Percentiles rank a stretch among this genome's conserved stretches.
These are phyloP conservation scores for Magnolia kwangsiensis DNA, from an alignment of 164 flowering plant species.

Conservation along the genomic window DNA sequence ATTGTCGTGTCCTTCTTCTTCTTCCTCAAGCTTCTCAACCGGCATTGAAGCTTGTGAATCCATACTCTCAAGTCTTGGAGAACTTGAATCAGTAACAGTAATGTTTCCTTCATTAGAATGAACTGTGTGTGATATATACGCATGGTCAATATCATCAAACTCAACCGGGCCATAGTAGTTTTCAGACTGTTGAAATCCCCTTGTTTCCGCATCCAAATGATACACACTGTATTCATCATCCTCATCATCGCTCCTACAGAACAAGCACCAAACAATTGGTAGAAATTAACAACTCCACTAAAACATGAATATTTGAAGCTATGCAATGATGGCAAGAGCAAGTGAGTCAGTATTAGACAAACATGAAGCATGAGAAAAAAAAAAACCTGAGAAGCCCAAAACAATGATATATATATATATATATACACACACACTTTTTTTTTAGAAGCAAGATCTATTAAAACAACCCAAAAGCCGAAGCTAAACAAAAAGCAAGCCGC, in stretches of 20 bases:
- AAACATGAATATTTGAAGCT: background rate
- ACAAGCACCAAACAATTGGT: slow-evolving; percentile 5
- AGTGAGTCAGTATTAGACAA: background rate
- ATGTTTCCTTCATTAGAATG: slow-evolving; percentile 40
- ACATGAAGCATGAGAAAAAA: background rate
- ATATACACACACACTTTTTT: too few relatives aligned
- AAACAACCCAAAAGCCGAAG: too few relatives aligned
- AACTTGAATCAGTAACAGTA: slow-evolving; percentile 37
- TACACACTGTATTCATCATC: slow-evolving; percentile 57
- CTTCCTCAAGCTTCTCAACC: slow-evolving; percentile 26
- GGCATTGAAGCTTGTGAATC: slow-evolving; percentile 27
- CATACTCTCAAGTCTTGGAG: slow-evolving; percentile 34
- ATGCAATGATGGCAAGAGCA: background rate
- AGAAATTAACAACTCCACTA: background rate
- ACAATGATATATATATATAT: background rate
- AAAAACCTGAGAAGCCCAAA: background rate
- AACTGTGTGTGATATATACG: slow-evolving; percentile 41
- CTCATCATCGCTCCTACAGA: slow-evolving; percentile 67
- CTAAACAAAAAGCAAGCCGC: too few relatives aligned
- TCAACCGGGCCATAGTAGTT: slow-evolving; percentile 44
- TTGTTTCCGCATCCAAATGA: slow-evolving; percentile 42
- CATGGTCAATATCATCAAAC: slow-evolving; percentile 45
- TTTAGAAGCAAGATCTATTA: too few relatives aligned
- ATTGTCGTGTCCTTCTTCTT: slow-evolving; percentile 36
- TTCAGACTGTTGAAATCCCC: slow-evolving; percentile 39